Base-by-base conservation (phyloP, 2,329 filamentous ascomycete genomes). In the Aspergillus pseudoterreus region DNA sequence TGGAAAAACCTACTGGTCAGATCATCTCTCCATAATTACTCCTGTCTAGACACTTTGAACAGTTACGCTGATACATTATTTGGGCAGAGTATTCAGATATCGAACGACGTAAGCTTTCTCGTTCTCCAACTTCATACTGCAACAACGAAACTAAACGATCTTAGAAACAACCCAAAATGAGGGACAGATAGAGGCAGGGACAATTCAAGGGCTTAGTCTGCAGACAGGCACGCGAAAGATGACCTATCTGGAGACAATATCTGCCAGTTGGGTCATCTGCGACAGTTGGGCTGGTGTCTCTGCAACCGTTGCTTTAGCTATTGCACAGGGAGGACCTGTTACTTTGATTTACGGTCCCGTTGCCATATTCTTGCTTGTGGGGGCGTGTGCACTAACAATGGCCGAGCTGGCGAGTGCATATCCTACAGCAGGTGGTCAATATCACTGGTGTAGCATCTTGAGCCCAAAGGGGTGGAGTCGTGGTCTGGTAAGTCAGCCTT, bases 391-490 rank as follows among this genome's bases (percentile, higher is more conserved):
- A 70, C 1, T 69, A 11, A 67, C 60, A n/a, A 61, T 72, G 56
- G 70, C 68, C 2, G 71, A 74, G 55, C 72, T 3, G 64, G 66
- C 4, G 65, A 63, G 35, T 21, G 66, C 66, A 2, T 73, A 70
- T 35, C 69, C 70, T 0, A 72, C 70, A 4, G 71, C 70, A 0
- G 70, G 71, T 2, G 71, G 71, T 3, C 71, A 73, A 43, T 73
- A 72, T 49, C 69, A 73, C 22, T 72, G 68, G 63, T 66, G 68
- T 1, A 63, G 59, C 12, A 66, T 70, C 17, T 41, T 63, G 49
- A 52, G 52, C 17, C 60, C 56, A 1, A 52, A 46, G 30, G 21
- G 14, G 1, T 39, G 54, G 8, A 62, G 52, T 27, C 43, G 50
- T 19, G 46, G 17, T 11, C 32, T 57, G 50, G 47, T 50, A 50